Conservation (phyloP, 2,329 filamentous ascomycete species). For the Sarocladiaceae sp. region DNA sequence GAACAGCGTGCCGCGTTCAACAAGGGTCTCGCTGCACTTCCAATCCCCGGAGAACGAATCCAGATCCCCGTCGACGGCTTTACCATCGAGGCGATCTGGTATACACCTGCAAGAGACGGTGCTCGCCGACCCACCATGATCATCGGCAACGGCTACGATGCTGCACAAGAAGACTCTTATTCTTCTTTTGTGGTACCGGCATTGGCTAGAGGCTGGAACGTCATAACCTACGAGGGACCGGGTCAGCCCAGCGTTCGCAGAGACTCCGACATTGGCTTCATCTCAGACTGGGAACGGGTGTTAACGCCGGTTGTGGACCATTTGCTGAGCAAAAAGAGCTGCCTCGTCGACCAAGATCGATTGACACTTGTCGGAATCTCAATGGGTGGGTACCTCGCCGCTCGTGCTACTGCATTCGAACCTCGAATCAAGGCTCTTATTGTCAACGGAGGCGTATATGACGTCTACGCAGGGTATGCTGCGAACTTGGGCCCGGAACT, state of each 20-base stretch:
- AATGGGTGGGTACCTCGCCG: conserved; percentile 35
- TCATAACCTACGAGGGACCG: conserved; percentile 41
- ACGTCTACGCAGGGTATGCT: conserved; percentile 13
- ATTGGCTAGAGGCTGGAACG: conserved; percentile 35
- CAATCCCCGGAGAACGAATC: conserved; percentile 16
- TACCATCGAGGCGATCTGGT: conserved; percentile 31
- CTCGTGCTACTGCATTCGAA: conserved; percentile 39
- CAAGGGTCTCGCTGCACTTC: conserved; percentile 27
- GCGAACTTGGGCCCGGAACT: no score
- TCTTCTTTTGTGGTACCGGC: conserved; percentile 30
- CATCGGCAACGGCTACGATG: conserved; percentile 39
- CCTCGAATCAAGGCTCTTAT: conserved; percentile 36
- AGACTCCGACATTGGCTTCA: conserved; percentile 38
- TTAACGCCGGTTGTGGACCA: conserved; percentile 37
- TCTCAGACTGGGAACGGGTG: conserved; percentile 38
- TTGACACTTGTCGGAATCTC: conserved; percentile 35
- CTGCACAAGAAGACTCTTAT: conserved; percentile 37
- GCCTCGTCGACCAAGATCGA: conserved; percentile 13
- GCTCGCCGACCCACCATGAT: conserved; percentile 31
- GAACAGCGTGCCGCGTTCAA: conserved; percentile 29
- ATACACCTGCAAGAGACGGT: conserved; percentile 11
- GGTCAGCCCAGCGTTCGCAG: conserved; percentile 38
- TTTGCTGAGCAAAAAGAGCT: conserved; percentile 13
- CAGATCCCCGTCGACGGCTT: conserved; percentile 24
- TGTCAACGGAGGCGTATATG: conserved; percentile 34